Evolutionary conservation across 2,329 filamentous ascomycete genomes (phyloP).

Genomic region (Aspergillus oerlinghausenensis): DNA sequence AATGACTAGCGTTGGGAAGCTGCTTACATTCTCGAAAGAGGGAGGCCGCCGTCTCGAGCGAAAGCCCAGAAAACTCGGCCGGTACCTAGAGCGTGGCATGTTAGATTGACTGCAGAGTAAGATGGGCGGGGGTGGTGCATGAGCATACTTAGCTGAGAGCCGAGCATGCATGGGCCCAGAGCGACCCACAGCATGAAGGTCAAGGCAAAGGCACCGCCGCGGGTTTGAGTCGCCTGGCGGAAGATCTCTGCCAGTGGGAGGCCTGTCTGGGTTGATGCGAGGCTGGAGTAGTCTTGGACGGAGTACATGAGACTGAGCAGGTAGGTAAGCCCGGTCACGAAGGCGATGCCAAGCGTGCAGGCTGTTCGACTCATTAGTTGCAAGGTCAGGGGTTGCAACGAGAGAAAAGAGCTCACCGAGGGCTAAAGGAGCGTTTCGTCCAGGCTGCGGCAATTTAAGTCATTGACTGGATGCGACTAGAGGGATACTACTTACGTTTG

Average conservation of each 20-base stretch:
- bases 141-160: conserved; percentile 28
- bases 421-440: conserved; percentile 28
- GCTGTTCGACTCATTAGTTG: conserved; percentile 20
- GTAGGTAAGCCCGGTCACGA: conserved; percentile 48
- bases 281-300: conserved; percentile 44
- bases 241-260: conserved; percentile 67
- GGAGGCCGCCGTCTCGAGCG: conserved; percentile 48
- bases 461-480: too few relatives aligned
- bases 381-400: too few relatives aligned
- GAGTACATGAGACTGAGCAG: conserved; percentile 51
- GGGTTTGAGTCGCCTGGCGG: conserved; percentile 50
- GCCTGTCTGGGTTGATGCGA: conserved; percentile 35
- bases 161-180: conserved; percentile 30
- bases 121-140: conserved; percentile 28
- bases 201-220: conserved; percentile 48
- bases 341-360: conserved; percentile 48
- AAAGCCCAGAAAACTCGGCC: conserved; percentile 58
- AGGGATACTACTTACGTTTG: conserved; percentile 36
- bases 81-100: conserved; percentile 33
- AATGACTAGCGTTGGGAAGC: neutral
- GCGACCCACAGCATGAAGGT: conserved; percentile 39
- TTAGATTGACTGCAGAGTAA: neutral
- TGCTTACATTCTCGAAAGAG: conserved; percentile 25
- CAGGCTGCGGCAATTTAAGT: conserved; percentile 15
- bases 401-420: conserved; percentile 15